Evolutionary conservation across 2,329 filamentous ascomycete genomes (phyloP), one percentile per base, ranked within the genome.

Genomic region (Cryphonectria radicalis): DNA sequence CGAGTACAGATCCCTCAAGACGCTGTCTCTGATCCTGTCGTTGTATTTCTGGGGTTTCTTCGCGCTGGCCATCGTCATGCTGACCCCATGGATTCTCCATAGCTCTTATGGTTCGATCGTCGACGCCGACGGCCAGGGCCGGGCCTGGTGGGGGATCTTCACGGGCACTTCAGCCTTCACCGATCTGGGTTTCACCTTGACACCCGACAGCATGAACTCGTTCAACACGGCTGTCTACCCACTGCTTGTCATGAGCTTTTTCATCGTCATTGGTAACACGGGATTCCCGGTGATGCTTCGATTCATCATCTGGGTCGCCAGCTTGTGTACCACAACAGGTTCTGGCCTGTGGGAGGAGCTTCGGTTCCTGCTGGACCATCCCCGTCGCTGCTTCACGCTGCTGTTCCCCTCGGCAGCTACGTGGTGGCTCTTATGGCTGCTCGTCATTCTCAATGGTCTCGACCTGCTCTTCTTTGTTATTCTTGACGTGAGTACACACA

Each of bases 201-300:
- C 94, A 0, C 92, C 95, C 0, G 93, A 98, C 81, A 98, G 94
- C 75, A 98, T 99, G 94, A 87, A 90, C 59, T 95, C 93, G 0
- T 98, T 98, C 80, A 90, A 93, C 76, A 88, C 84, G 11, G 93
- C 94, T 0, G 84, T 92, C 8, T 92, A 93, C 76, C 90, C 92
- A 0, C 84, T 98, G 63, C 84, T 98, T 32, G 79, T 96, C 60
- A 89, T 94, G 81, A 90, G 90, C 8, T 97, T 97, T 76, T 87
- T 98, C 59, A 96, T 98, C 78, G 90, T 98, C 73, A 94, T 97
- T 73, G 95, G 95, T 70, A 98, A 98, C 77, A 98, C 95, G 0
- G 96, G 92, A 0, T 98, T 98, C 76, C 96, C 95, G 0, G 93
- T 96, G 77, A 95, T 98, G 92, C 88, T 98, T 35, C 92, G 96